Conservation (phyloP, 345 rosid species). For the Melaleuca alternifolia region DNA sequence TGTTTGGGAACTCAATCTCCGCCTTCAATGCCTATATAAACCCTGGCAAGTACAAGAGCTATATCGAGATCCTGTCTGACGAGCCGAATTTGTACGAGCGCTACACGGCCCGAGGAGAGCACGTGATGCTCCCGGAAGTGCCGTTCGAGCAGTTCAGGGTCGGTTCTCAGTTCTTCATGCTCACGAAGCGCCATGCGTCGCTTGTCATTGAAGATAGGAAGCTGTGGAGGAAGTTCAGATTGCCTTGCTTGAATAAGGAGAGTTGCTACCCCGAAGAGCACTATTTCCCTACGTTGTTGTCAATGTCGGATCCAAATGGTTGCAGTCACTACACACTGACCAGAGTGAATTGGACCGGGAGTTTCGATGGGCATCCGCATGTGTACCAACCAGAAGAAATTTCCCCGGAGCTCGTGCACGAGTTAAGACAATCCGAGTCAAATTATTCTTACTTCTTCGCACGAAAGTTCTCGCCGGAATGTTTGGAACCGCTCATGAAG, state of each 20-base stretch:
- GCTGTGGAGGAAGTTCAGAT: constrained; percentile 67
- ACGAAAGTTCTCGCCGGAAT: constrained; percentile 63
- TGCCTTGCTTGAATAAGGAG: constrained; percentile 42
- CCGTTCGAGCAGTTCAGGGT: constrained; percentile 49
- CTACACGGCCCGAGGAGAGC: constrained; percentile 53
- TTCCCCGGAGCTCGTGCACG: constrained; percentile 29
- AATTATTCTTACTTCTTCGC: constrained; percentile 57
- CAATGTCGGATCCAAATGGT: constrained; percentile 56
- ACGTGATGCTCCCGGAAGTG: constrained; percentile 61
- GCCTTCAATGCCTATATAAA: constrained; percentile 15
- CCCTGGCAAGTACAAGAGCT: constrained; percentile 33
- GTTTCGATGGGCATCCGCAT: constrained; percentile 67
- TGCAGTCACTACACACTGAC: constrained; percentile 61
- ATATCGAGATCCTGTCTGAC: constrained; percentile 59
- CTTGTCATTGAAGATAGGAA: constrained; percentile 45
- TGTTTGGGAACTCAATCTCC: constrained; percentile 26
- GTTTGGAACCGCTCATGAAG: constrained; percentile 55
- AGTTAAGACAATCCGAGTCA: constrained; percentile 42
- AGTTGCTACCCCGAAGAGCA: constrained; percentile 88
- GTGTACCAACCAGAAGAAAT: constrained; percentile 37
- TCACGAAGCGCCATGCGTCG: constrained; percentile 65
- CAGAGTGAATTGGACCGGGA: constrained; percentile 76
- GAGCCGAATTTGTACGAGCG: constrained; percentile 54
- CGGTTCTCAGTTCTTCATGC: constrained; percentile 82
- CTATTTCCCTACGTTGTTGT: constrained; percentile 75